Evolutionary conservation across 495 filamentous ascomycete genomes (phyloP), one percentile per base, ranked within the genome.

Genomic region (Xylaria telfairii): DNA sequence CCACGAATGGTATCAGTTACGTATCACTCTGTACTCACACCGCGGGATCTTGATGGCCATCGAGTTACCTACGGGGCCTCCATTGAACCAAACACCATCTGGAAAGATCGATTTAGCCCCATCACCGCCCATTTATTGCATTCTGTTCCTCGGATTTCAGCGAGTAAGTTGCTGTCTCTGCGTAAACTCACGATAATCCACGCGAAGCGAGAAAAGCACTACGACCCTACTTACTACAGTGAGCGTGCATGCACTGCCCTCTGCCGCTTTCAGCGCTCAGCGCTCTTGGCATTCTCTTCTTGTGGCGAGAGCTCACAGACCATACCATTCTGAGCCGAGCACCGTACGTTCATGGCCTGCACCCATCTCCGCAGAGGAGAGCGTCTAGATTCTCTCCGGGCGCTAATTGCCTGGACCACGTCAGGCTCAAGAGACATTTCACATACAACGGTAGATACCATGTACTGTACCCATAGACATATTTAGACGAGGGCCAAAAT

Each of bases 211-310:
- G 59, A 61, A n/a, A n/a, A 61, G 59, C 59, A 61, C 34, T 61
- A 21, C 21, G 42, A 61, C 59, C 59, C 59, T 64, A 64, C 39
- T 10, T 15, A 30, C 41, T 66, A 42, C 46, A 26, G 47, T n/a
- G 44, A 37, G 34, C 34, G 21, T 21, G 32, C 13, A 46, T 53
- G 64, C 64, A 66, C 64, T 53, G 64, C 64, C 62, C 47, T 66
- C 47, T 41, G 19, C n/a, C 64, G 1, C 30, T 41, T 66, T 66
- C 30, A 66, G 64, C 64, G 64, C 64, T 47, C 41, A 28, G n/a
- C 32, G 10, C 19, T 34, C 64, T 66, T 66, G 64, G 64, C 64
- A 13, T 42, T 54, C 46, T 54, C 32, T 28, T 6, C 1, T 54
- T 17, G 47, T 17, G 64, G 64, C 47, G 34, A 54, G 47, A 66